Base-by-base conservation (phyloP, 2,329 filamentous ascomycete species). In the Lasiodiplodia sp. region DNA sequence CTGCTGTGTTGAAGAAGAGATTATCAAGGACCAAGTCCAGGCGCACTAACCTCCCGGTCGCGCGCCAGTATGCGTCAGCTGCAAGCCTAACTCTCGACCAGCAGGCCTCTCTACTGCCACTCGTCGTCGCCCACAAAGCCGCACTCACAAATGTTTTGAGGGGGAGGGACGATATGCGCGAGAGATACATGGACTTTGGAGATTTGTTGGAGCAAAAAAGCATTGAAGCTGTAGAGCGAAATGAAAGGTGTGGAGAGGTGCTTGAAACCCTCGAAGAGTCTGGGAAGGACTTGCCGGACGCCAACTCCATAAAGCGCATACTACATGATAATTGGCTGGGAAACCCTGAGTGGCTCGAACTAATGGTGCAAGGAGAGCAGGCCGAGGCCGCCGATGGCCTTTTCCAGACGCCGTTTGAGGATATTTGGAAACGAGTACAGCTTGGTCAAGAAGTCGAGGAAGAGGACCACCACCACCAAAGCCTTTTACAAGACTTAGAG, bases 261-360 rank as follows among this genome's bases (percentile, higher is more conserved):
- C 72, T 74, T 14, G 75, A 73, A 66, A 62, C 57, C 52, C 21
- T 72, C 68, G 67, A 71, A 51, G 52, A 58, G n/a, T 66, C 60
- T 14, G 52, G 40, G 5, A 69, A 58, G 71, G 3, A 68, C 73
- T 25, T 71, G 70, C 10, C 62, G 69, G 77, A 72, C 72, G 74
- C 75, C 2, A 74, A 74, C 1, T 72, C 73, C 4, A 71, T 93
- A 68, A 85, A 89, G 72, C 87, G 86, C 52, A 84, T 86, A 2
- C 81, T 94, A 37, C 85, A 86, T 44, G 89, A 89, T 70, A 92
- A 93, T 72, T 97, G 94, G 94, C 84, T 92, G 16, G 94, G 93
- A 2, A 88, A 90, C 74, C 87, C 90, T 69, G 86, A 88, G 68
- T 95, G 93, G 90, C 86, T 92, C 73, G 86, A 92, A 58, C 84